Conservation (phyloP, 2,329 filamentous ascomycete genomes). For the Cladosporium sp. region DNA sequence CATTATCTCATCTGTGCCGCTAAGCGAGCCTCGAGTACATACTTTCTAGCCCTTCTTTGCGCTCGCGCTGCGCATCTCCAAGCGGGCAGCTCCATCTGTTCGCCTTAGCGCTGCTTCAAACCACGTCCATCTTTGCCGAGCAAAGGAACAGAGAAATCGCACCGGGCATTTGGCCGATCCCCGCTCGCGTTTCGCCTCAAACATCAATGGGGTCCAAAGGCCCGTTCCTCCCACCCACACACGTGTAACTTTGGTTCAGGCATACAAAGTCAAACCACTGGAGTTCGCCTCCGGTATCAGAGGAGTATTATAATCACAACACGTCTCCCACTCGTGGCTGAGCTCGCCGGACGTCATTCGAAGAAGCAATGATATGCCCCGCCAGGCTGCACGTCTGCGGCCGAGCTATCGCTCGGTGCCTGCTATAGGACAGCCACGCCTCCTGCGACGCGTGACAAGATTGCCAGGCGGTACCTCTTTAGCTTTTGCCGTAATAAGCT, state of each 20-base stretch:
- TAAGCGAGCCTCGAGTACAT: neutral
- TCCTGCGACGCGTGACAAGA: neutral
- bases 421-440: neutral
- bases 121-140: conserved; percentile 4
- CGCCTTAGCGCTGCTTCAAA: conserved; percentile 3
- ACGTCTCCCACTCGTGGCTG: neutral
- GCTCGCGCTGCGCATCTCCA: neutral
- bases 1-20: neutral
- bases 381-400: neutral
- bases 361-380: neutral
- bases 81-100: neutral
- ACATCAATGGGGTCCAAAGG: neutral
- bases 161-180: neutral
- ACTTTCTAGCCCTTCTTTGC: neutral
- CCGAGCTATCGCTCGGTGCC: neutral
- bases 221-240: neutral
- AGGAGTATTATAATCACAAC: neutral
- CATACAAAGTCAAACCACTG: neutral
- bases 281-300: neutral
- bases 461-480: neutral
- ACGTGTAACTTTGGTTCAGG: neutral
- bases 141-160: neutral
- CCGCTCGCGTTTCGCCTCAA: neutral
- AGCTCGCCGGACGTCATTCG: neutral
- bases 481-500: neutral